Conservation (phyloP, 2,329 filamentous ascomycete genomes). For the Daldinia sp. region DNA sequence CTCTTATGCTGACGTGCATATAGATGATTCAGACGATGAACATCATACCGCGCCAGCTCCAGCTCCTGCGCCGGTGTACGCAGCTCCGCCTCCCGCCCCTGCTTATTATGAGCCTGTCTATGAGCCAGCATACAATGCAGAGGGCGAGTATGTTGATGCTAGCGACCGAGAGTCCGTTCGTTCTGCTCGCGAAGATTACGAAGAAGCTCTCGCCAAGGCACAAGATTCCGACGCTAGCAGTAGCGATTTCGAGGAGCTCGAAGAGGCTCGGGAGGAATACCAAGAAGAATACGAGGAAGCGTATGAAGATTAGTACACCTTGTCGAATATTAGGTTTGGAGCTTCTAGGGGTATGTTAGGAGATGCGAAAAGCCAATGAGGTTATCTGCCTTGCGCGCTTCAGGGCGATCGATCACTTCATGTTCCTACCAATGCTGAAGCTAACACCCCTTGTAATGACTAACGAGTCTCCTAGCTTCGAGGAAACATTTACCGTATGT, state of each 20-base stretch:
- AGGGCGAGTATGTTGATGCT: slow-evolving; percentile 58
- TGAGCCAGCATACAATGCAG: slow-evolving; percentile 55
- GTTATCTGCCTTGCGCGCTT: neutral
- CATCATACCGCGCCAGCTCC: slow-evolving; percentile 32
- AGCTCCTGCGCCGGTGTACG: slow-evolving; percentile 32
- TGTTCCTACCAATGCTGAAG: neutral
- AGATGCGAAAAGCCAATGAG: neutral
- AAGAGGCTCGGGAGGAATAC: slow-evolving; percentile 65
- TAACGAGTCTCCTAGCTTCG: neutral
- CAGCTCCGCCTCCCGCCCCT: slow-evolving; percentile 48
- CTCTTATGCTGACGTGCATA: slow-evolving; percentile 29
- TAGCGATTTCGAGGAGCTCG: slow-evolving; percentile 64
- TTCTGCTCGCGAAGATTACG: slow-evolving; percentile 56
- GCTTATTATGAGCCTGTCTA: slow-evolving; percentile 44
- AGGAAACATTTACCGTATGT: neutral
- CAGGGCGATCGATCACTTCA: neutral
- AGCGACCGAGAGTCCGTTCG: slow-evolving; percentile 56
- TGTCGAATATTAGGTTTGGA: neutral
- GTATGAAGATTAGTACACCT: slow-evolving; percentile 54
- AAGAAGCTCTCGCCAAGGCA: slow-evolving; percentile 57
- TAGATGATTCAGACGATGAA: slow-evolving; percentile 52
- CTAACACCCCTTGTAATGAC: neutral
- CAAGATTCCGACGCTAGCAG: slow-evolving; percentile 61
- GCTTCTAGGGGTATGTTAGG: neutral
- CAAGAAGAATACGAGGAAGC: slow-evolving; percentile 61